Conservation (phyloP, 2,329 filamentous ascomycete genomes). For the Microsporum audouinii region DNA sequence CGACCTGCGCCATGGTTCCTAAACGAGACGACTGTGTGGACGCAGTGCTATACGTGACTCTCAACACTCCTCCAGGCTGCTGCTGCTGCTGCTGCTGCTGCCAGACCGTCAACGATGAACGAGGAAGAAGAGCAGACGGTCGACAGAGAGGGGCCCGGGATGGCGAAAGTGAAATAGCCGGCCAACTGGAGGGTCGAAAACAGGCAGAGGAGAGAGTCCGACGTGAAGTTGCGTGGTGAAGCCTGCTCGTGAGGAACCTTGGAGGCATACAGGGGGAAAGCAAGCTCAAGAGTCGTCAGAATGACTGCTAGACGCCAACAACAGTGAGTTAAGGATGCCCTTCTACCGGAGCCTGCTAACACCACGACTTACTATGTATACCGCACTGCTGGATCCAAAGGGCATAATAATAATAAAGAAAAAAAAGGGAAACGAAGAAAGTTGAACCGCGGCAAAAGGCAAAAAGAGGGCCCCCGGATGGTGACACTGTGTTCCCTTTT, state of each 20-base stretch:
- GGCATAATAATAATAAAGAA: background rate
- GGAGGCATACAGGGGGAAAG: constrained; percentile 13
- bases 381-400: background rate
- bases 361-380: background rate
- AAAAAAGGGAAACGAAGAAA: no score
- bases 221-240: constrained; percentile 1
- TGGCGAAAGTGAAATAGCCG: background rate
- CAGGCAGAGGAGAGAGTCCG: constrained; percentile 1
- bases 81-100: no score
- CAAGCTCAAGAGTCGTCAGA: background rate
- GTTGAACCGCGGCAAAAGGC: background rate
- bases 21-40: background rate
- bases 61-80: background rate
- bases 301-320: background rate
- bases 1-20: constrained; percentile 24
- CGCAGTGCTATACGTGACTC: background rate
- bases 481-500: background rate
- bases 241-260: constrained; percentile 10
- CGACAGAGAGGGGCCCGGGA: background rate
- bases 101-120: background rate
- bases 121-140: background rate
- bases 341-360: background rate
- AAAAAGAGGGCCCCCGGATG: background rate
- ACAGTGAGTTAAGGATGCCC: background rate
- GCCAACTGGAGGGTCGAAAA: background rate